A percentile compares a stretch with the other conserved stretches of the same genome.
These are phyloP conservation scores for Cicer judaicum DNA, from an alignment of 306 rosid genomes.

Conservation along the genomic window DNA sequence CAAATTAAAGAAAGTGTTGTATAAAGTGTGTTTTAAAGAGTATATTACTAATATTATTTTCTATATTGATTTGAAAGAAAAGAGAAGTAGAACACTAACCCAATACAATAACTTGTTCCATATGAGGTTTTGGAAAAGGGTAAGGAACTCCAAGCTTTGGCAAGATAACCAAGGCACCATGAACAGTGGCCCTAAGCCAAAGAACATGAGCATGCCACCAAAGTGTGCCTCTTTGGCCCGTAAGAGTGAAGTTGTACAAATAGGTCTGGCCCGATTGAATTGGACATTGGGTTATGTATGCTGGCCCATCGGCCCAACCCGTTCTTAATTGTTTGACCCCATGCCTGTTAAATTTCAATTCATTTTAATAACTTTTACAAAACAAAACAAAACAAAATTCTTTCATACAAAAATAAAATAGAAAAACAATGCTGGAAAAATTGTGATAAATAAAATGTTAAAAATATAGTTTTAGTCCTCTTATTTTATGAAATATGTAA, in stretches of 20 bases:
- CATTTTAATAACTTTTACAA: neutral
- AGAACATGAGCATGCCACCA: constrained; percentile 92
- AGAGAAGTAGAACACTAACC: constrained; percentile 45
- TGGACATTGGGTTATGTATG: constrained; percentile 90
- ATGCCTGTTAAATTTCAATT: constrained; percentile 60
- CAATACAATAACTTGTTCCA: constrained; percentile 62
- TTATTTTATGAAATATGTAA: too few relatives aligned
- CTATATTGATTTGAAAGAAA: neutral
- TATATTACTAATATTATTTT: neutral
- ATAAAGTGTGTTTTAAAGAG: too few relatives aligned
- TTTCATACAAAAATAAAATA: neutral
- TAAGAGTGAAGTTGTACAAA: constrained; percentile 75
- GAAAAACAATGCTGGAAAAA: neutral
- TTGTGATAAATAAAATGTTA: too few relatives aligned
- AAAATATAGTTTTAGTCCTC: too few relatives aligned
- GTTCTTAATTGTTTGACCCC: constrained; percentile 73
- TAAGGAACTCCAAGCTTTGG: constrained; percentile 89
- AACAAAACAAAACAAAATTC: neutral
- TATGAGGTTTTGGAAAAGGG: constrained; percentile 80
- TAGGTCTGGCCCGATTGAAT: constrained; percentile 72
- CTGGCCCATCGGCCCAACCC: constrained; percentile 97
- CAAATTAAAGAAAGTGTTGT: too few relatives aligned
- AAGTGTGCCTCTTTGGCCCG: constrained; percentile 93
- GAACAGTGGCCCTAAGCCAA: constrained; percentile 87
- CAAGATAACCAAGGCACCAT: constrained; percentile 80